Evolutionary conservation across 352 stramenopile species (phyloP), one percentile per base, ranked within the genome.

Genomic region (Phytopythium montanum): DNA sequence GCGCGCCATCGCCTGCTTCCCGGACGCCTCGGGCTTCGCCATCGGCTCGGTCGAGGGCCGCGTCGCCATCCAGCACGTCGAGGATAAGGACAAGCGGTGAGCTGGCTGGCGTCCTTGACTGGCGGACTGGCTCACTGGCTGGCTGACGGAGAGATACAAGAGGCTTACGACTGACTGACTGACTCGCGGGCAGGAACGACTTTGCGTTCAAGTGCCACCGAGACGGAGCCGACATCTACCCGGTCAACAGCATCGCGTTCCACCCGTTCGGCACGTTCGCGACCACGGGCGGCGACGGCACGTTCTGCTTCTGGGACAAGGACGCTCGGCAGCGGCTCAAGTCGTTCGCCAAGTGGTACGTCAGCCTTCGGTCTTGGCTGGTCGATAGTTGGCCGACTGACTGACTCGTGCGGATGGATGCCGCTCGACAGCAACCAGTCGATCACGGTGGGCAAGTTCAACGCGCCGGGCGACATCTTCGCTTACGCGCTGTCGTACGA

Each of bases 251-350:
- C 44, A 90, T 98, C 55, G 70, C 79, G 50, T 98, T 98, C 70
- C 92, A 98, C 68, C 77, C 80, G 29, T 89, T 92, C 63, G 96
- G 96, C 44, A 99, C 95, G 21, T 98, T 99, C 73, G 88, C 95
- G 5, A 99, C 97, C 13, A 90, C 96, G 8, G 97, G 97, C 13
- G 81, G 85, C 23, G 96, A 99, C 68, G 96, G 96, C 45, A 93
- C 97, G 33, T 98, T 97, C 61, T 98, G 94, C 68, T 99, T 99
- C 79, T 99, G 97, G 97, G 96, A 99, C 81, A 98, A 99, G 76
- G 95, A 99, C 66, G 97, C 95, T 21, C 97, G 97, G 34, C 95
- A 99, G 73, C 89, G 97, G 60, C 85, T 99, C 54, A 99, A 98
- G 79, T 76, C 72, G 10, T 95, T 94, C 54, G 69, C 68, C 59